Base-by-base conservation (phyloP, 2,329 filamentous ascomycete species). In the Penicillium sp. region DNA sequence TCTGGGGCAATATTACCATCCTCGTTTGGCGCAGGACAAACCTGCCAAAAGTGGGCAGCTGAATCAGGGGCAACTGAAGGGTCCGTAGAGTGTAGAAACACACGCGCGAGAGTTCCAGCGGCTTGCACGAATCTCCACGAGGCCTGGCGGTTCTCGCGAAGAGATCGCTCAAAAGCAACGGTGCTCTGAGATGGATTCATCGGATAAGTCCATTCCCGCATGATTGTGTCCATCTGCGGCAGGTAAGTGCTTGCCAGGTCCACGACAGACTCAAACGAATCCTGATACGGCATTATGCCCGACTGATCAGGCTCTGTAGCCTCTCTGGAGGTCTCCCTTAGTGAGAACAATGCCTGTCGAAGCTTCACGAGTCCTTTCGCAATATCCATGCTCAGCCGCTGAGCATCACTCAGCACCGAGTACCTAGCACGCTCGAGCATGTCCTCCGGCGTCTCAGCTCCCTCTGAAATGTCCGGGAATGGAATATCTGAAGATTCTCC, bases 61-160 rank as follows among this genome's bases (percentile, higher is more conserved):
- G 31, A 5, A 38, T n/a, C n/a, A n/a, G 20, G 23, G 22, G 16
- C 24, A 2, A 24, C 23, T 4, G 31, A 5, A 38, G 8, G 18
- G 18, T 26, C 38, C 10, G 16, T 39, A 10, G 37, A n/a, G 5
- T 10, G 32, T 28, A 40, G 7, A 8, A 85, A 66, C 1, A 75
- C 73, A 41, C 76, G 69, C 13, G 79, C 71, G 14, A 84, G 63
- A 3, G 77, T 79, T 22, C 80, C 82, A 29, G 78, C 72, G 35
- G 79, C 80, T 63, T 84, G 82, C 1, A 83, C 76, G 58, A 84
- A 84, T 46, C 80, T 74, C 60, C 78, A 76, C 26, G 75, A 71
- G 14, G 77, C 71, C 51, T 79, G 76, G 31, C 81, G 76, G 51
- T 77, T 73, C 24, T 73, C 72, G 26, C 80, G 77, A 20, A 82